These are phyloP conservation scores for Trichosporon ovoides DNA, from an alignment of 1,284 basidiomycete species.

Conservation along the genomic window DNA sequence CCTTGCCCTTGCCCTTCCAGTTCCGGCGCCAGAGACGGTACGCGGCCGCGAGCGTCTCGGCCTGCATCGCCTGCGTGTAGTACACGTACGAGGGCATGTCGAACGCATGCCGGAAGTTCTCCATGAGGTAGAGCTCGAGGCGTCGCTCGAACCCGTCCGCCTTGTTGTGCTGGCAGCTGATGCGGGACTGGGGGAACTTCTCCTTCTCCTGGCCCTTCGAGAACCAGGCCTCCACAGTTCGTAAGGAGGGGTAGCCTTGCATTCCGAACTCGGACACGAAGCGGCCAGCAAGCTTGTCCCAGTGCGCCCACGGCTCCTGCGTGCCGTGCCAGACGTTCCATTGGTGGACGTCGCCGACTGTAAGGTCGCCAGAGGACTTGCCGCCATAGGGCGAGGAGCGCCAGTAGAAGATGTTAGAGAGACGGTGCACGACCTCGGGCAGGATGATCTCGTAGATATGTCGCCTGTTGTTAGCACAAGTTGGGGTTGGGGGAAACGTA, in stretches of 20 bases:
- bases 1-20: constrained; percentile 64
- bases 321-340: constrained; percentile 86
- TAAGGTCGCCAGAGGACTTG: constrained; percentile 65
- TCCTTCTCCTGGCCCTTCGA: constrained; percentile 50
- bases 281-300: constrained; percentile 74
- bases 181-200: constrained; percentile 78
- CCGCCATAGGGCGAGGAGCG: constrained; percentile 81
- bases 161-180: constrained; percentile 79
- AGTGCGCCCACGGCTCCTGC: constrained; percentile 83
- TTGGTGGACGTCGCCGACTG: constrained; percentile 78
- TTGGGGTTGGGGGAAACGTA: constrained; percentile 29
- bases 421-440: constrained; percentile 62
- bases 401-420: constrained; percentile 70
- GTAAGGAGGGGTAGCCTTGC: constrained; percentile 69
- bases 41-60: constrained; percentile 67
- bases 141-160: constrained; percentile 76
- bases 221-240: constrained; percentile 74
- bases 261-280: constrained; percentile 63
- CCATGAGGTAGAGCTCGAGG: constrained; percentile 80
- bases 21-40: constrained; percentile 69
- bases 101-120: constrained; percentile 78
- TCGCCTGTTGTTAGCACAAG: constrained; percentile 45
- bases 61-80: constrained; percentile 78
- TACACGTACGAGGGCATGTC: constrained; percentile 79
- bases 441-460: constrained; percentile 79